Conservation (phyloP, 1,139 yeast species). For the Yamadazyma buinensis region DNA sequence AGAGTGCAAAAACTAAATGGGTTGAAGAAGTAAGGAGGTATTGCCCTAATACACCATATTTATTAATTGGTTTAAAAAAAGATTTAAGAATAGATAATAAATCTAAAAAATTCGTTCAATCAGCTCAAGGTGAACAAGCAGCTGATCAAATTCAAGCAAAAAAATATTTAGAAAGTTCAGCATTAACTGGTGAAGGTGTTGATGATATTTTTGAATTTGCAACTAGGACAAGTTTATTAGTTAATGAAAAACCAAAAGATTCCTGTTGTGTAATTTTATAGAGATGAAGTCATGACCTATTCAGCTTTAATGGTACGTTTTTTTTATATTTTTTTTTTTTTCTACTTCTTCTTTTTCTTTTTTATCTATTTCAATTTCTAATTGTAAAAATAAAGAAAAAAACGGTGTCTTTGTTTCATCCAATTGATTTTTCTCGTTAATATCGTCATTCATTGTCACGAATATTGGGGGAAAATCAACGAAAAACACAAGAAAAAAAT, state of each 20-base stretch:
- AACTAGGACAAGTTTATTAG: conserved; percentile 60
- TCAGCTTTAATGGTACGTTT: too few relatives aligned
- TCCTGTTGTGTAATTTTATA: conserved; percentile 36
- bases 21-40: conserved; percentile 63
- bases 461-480: too few relatives aligned
- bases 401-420: too few relatives aligned
- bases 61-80: conserved; percentile 67
- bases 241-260: conserved; percentile 24
- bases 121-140: conserved; percentile 52
- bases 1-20: conserved; percentile 70
- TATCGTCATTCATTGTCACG: too few relatives aligned
- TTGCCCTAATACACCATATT: conserved; percentile 63
- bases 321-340: too few relatives aligned
- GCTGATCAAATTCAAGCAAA: conserved; percentile 70
- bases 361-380: too few relatives aligned
- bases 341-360: too few relatives aligned
- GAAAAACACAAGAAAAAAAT: too few relatives aligned
- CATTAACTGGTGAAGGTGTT: conserved; percentile 77
- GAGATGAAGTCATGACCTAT: not conserved
- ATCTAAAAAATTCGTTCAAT: conserved; percentile 45
- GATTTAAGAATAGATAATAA: conserved; percentile 47
- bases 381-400: too few relatives aligned
- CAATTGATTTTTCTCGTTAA: too few relatives aligned
- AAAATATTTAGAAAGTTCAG: conserved; percentile 67
- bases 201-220: conserved; percentile 79